Evolutionary conservation across 805 yeast genomes (phyloP).

Genomic region (baker's yeast (Saccharomyces cerevisiae)): DNA sequence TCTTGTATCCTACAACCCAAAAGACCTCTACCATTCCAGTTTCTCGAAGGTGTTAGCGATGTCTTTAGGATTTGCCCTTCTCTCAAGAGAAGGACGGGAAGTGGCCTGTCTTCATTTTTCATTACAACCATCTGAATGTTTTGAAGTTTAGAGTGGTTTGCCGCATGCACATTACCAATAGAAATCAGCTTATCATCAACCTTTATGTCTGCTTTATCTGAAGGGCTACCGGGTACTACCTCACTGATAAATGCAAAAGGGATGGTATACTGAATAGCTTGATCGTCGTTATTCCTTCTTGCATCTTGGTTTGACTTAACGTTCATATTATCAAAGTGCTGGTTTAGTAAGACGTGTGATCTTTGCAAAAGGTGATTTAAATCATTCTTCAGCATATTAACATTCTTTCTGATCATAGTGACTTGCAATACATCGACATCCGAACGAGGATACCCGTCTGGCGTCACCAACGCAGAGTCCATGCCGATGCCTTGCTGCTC

Average conservation of each 20-base stretch:
- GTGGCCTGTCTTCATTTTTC: conserved; percentile 28
- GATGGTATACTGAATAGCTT: conserved; percentile 13
- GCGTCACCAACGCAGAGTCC: conserved; percentile 54
- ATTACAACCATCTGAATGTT: conserved; percentile 39
- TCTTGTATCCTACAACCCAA: conserved; percentile 56
- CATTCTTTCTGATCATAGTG: conserved; percentile 51
- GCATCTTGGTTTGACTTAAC: conserved; percentile 4
- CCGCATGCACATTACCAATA: conserved; percentile 48
- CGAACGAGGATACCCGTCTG: conserved; percentile 77
- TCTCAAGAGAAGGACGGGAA: conserved; percentile 29
- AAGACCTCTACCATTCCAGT: conserved; percentile 63
- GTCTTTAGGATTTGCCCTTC: conserved; percentile 24
- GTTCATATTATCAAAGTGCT: conserved; percentile 31
- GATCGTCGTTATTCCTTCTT: neutral
- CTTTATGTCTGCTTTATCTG: conserved; percentile 44
- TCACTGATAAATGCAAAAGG: conserved; percentile 52
- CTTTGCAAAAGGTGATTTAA: conserved; percentile 39
- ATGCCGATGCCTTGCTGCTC: conserved; percentile 45
- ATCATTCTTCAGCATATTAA: conserved; percentile 68
- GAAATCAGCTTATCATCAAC: conserved; percentile 46
- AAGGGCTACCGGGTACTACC: conserved; percentile 50
- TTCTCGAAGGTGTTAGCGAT: conserved; percentile 37
- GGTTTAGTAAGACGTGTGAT: conserved; percentile 40
- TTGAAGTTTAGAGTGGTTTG: conserved; percentile 45
- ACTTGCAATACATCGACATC: conserved; percentile 76